Evolutionary conservation across 805 yeast species (phyloP).

Genomic region (Saccharomycopsis sp.): DNA sequence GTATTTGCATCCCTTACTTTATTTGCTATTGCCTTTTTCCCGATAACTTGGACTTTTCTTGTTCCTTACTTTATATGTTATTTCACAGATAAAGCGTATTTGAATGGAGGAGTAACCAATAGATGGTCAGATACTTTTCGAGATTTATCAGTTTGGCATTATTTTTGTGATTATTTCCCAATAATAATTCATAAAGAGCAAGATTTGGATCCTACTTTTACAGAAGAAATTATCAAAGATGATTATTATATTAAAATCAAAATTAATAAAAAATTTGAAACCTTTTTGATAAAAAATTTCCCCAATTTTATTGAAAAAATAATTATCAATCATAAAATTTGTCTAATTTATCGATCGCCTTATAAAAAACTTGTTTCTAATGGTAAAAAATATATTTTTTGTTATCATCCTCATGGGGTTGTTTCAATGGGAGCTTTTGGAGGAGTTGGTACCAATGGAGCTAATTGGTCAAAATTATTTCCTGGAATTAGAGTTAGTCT

Average conservation of each 20-base stretch:
- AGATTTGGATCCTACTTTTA: constrained; percentile 66
- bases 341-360: not conserved
- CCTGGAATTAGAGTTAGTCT: constrained; percentile 80
- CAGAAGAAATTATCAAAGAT: constrained; percentile 24
- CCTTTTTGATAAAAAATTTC: not conserved
- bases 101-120: constrained; percentile 57
- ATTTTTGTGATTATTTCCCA: constrained; percentile 75
- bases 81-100: constrained; percentile 52
- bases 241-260: constrained; percentile 17
- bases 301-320: too few relatives aligned
- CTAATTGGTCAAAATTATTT: constrained; percentile 52
- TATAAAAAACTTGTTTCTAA: constrained; percentile 20
- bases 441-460: constrained; percentile 72
- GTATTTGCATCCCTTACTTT: constrained; percentile 44
- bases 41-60: constrained; percentile 56
- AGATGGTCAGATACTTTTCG: constrained; percentile 51
- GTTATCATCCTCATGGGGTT: constrained; percentile 95
- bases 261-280: not conserved
- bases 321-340: not conserved
- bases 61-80: constrained; percentile 57
- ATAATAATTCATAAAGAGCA: constrained; percentile 55
- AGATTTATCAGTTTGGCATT: constrained; percentile 49
- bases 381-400: constrained; percentile 78
- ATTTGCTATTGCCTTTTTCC: constrained; percentile 41
- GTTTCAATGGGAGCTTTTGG: constrained; percentile 89